Evolutionary conservation across 768 basidiomycete genomes (phyloP), one percentile per base, ranked within the genome.

Genomic region (Russula olivacea): DNA sequence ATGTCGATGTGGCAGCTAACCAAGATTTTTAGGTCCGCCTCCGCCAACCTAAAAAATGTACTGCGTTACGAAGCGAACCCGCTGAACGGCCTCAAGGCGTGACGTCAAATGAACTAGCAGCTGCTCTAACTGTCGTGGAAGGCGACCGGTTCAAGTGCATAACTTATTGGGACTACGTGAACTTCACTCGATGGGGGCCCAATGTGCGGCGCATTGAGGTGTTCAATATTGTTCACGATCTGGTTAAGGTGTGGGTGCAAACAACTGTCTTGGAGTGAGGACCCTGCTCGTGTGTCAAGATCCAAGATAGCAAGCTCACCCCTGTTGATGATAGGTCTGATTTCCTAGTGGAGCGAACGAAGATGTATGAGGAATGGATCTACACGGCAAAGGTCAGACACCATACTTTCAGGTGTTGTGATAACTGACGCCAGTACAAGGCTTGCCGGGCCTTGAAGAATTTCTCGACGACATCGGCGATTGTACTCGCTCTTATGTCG

Each of bases 91-190:
- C 63, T 9, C 21, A 14, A 6, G 30, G 19, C 3, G n/a, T 45
- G 48, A 64, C 6, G n/a, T 49, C 54, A 1, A 38, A 48, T 36
- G 63, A 60, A 28, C 8, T 55, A 23, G 63, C 63, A 19, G 36
- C 40, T 55, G 63, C 63, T 7, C 48, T 64, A 1, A 60, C 54
- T 14, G 34, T 30, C 4, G 40, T 64, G 14, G 58, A 34, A 32
- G 59, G 63, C 9, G 17, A 23, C 1, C 54, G 54, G 36, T 64
- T 60, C 41, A 34, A 51, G 63, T 45, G 14, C 11, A 60, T 64
- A 41, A 60, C 41, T 17, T 21, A 38, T 45, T 64, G 63, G 63
- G 63, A 64, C 21, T 64, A 60, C 52, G 59, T 64, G 59, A 64
- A 64, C 47, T 45, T 60, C 41, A 45, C 10, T 17, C 54, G 54